These are phyloP conservation scores for Dictyostelium brefeldianum DNA, from an alignment of 78 protist genomes.

Conservation along the genomic window DNA sequence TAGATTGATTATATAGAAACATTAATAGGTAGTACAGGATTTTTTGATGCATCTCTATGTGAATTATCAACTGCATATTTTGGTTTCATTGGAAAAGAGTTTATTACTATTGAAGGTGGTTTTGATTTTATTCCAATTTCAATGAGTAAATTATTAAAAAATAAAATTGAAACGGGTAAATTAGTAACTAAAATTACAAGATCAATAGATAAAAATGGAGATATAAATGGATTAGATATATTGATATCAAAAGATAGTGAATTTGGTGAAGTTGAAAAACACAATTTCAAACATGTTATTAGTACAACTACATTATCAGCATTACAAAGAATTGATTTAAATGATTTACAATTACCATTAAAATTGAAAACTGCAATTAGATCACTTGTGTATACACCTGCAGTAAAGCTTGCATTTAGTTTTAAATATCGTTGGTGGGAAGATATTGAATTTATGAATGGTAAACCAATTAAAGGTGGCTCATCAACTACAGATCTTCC, in stretches of 20 bases:
- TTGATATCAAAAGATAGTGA: neutral
- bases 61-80: neutral
- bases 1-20: constrained; percentile 24
- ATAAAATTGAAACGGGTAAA: neutral
- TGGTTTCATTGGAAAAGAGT: neutral
- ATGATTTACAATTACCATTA: neutral
- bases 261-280: neutral
- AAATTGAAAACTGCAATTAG: constrained; percentile 13
- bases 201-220: neutral
- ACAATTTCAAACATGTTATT: constrained; percentile 21
- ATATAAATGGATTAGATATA: neutral
- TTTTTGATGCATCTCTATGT: neutral
- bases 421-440: constrained; percentile 57
- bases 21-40: neutral
- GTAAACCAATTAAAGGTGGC: constrained; percentile 51
- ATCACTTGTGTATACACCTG: neutral
- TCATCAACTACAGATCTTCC: constrained; percentile 30
- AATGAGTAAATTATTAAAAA: neutral
- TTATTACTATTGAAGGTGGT: constrained; percentile 31
- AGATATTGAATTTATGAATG: constrained; percentile 25
- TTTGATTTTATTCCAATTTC: neutral
- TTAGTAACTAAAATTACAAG: neutral
- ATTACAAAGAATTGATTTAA: constrained; percentile 19
- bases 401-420: constrained; percentile 1
- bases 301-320: constrained; percentile 19